Conservation (phyloP, 257 asterid species). For the Fraxinus anomala region DNA sequence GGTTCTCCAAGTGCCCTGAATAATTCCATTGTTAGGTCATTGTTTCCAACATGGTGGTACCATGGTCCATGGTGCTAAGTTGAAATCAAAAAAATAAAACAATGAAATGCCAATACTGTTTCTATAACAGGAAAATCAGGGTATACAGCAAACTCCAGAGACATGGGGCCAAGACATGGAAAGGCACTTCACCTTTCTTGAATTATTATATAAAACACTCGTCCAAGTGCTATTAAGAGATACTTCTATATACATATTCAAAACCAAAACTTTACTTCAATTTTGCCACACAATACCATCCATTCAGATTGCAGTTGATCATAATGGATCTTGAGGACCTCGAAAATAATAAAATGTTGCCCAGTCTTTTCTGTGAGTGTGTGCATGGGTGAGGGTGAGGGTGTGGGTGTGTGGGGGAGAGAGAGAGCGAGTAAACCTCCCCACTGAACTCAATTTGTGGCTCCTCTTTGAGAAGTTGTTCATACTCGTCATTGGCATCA, state of each 20-base stretch:
- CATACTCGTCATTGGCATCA: conserved; percentile 81
- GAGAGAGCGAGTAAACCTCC: conserved; percentile 54
- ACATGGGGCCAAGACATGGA: background rate
- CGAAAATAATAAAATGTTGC: background rate
- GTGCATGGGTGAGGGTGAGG: background rate
- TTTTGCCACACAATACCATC: conserved; percentile 10
- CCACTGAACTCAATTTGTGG: conserved; percentile 87
- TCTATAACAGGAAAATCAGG: background rate
- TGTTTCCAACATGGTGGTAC: background rate
- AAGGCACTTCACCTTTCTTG: background rate
- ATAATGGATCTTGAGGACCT: background rate
- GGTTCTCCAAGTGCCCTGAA: background rate
- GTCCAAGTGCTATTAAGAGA: background rate
- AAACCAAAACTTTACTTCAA: conserved; percentile 17
- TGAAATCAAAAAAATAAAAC: background rate
- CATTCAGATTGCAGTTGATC: background rate
- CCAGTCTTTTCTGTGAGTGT: background rate
- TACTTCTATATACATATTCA: background rate
- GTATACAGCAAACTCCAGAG: background rate
- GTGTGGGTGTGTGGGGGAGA: background rate
- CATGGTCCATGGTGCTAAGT: background rate
- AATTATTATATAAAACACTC: background rate
- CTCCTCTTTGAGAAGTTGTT: conserved; percentile 85
- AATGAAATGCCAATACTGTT: background rate
- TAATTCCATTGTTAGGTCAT: background rate